Conservation (phyloP, 2,329 filamentous ascomycete species). For the Venturia pyrina region DNA sequence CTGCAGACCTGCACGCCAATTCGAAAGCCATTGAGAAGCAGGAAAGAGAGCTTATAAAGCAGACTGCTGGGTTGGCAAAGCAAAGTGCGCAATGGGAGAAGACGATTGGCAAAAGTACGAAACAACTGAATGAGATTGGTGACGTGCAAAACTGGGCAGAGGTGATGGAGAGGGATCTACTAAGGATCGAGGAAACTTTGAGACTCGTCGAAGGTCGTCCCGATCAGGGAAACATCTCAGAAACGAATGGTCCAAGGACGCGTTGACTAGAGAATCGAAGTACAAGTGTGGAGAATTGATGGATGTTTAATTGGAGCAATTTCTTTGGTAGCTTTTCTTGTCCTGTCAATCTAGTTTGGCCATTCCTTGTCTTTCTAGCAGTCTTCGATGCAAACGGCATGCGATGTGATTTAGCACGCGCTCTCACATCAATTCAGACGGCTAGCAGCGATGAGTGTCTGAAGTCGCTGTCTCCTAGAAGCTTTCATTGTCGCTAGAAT, state of each 20-base stretch:
- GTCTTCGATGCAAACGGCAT: neutral
- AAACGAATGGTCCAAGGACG: conserved; percentile 15
- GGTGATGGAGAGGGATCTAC: conserved; percentile 48
- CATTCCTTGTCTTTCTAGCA: neutral
- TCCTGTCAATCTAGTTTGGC: neutral
- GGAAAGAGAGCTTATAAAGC: conserved; percentile 53
- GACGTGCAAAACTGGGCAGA: conserved; percentile 84
- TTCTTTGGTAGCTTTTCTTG: neutral
- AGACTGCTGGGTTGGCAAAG: conserved; percentile 48
- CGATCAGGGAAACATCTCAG: conserved; percentile 22
- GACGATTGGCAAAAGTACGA: conserved; percentile 52
- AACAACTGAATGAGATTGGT: conserved; percentile 65
- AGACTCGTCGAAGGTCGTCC: conserved; percentile 25
- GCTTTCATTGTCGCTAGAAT: neutral
- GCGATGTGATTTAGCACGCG: neutral
- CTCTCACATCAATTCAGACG: neutral
- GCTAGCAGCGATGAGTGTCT: neutral
- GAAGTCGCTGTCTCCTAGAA: neutral
- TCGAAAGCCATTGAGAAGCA: conserved; percentile 55
- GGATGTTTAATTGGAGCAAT: neutral
- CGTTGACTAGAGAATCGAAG: neutral
- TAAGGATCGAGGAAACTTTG: conserved; percentile 32
- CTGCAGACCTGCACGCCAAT: conserved; percentile 59
- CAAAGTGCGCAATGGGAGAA: conserved; percentile 57
- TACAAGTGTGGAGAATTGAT: too few species aligned